These are phyloP conservation scores for Chrysochromulina parva DNA, from an alignment of 78 protist genomes.

Conservation along the genomic window DNA sequence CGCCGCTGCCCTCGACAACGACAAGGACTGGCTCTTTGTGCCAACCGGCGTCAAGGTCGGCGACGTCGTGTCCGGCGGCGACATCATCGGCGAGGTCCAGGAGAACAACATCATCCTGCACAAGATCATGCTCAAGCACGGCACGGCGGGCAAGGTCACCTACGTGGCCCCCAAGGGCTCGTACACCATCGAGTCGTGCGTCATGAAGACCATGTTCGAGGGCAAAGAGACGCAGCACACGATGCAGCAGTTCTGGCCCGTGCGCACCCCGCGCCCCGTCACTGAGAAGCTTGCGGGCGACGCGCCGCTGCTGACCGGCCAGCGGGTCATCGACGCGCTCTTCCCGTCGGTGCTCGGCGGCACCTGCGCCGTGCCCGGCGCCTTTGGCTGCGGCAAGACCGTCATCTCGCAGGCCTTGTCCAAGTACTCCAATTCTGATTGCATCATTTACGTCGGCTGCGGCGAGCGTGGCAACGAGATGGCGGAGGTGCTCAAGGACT, in stretches of 20 bases:
- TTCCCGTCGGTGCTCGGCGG: constrained; percentile 98
- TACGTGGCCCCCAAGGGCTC: constrained; percentile 87
- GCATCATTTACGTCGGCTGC: constrained; percentile 99
- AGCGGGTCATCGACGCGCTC: constrained; percentile 96
- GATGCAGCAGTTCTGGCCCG: constrained; percentile 99
- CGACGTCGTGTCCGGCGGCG: constrained; percentile 94
- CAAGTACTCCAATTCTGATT: constrained; percentile 99
- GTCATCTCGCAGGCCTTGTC: constrained; percentile 99
- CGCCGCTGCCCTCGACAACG: constrained; percentile 81
- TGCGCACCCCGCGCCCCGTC: constrained; percentile 88
- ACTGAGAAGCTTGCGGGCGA: constrained; percentile 91
- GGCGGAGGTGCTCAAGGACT: constrained; percentile 99
- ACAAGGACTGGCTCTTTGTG: constrained; percentile 81
- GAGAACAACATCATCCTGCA: constrained; percentile 93
- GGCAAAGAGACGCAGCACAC: constrained; percentile 55
- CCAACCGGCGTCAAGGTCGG: constrained; percentile 79
- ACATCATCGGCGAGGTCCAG: constrained; percentile 88
- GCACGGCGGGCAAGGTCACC: constrained; percentile 81
- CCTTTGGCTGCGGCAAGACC: constrained; percentile 99
- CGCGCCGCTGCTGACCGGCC: constrained; percentile 89
- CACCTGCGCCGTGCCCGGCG: constrained; percentile 99
- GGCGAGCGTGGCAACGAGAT: constrained; percentile 93
- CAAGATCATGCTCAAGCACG: constrained; percentile 94
- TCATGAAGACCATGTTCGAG: constrained; percentile 69
- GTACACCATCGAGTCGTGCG: constrained; percentile 78